phyloP scores from a whole-genome alignment of 352 stramenopile species.

The Phytopythium oedochilum region DNA sequence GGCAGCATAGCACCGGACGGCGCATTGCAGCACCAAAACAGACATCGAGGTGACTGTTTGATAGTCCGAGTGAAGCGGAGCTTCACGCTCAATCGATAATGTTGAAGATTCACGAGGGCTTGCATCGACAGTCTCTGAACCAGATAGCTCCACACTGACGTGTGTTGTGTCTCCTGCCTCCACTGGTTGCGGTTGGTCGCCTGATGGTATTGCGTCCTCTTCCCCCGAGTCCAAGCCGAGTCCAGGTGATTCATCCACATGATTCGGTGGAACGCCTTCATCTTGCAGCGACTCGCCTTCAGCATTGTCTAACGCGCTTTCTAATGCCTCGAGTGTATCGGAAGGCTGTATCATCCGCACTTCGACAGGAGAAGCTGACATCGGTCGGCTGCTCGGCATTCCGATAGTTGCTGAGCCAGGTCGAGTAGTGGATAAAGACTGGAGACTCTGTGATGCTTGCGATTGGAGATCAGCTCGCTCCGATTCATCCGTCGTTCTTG shows the following conservation, averaged over 20 bases:
- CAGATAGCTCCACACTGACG: not conserved
- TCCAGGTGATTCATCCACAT: not conserved
- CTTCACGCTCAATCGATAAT: not conserved
- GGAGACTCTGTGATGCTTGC: not conserved
- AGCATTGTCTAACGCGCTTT: not conserved
- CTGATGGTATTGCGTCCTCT: not conserved
- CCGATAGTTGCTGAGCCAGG: not conserved
- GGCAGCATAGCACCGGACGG: slow-evolving; percentile 28
- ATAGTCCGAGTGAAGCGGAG: not conserved
- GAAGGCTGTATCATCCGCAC: no score
- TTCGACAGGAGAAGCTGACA: not conserved
- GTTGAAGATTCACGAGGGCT: no score
- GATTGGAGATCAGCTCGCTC: not conserved
- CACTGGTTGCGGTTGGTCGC: not conserved
- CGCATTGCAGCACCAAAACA: slow-evolving; percentile 33
- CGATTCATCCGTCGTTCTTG: not conserved
- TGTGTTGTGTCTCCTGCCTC: not conserved
- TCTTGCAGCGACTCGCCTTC: not conserved
- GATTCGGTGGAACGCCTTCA: no score
- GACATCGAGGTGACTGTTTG: slow-evolving; percentile 1
- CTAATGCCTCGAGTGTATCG: not conserved
- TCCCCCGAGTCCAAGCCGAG: not conserved
- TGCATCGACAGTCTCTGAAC: not conserved
- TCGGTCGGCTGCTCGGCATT: not conserved
- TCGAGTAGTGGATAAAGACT: not conserved